Conservation (phyloP, 2,329 filamentous ascomycete species). For the Aspergillus pseudoviridinutans region DNA sequence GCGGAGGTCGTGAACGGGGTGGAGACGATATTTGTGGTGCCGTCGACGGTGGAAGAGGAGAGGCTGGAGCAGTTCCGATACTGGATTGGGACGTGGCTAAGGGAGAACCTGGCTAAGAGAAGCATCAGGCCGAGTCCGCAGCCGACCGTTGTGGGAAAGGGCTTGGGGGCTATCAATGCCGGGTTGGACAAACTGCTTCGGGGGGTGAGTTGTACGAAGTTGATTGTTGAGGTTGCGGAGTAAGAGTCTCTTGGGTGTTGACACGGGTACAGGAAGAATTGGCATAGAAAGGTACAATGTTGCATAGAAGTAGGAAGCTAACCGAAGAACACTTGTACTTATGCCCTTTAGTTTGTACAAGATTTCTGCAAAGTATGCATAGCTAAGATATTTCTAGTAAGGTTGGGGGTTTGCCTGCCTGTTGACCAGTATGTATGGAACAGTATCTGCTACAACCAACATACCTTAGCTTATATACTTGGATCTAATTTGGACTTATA, state of each 20-base stretch:
- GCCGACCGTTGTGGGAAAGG: slow-evolving; percentile 35
- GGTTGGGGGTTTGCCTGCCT: background rate
- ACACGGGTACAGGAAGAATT: no score
- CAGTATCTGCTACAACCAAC: no score
- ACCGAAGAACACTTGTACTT: no score
- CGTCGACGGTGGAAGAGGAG: slow-evolving; percentile 31
- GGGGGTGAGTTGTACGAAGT: slow-evolving; percentile 45
- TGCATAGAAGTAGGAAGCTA: no score
- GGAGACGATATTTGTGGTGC: slow-evolving; percentile 38
- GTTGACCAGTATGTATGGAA: no score
- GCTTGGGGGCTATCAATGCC: slow-evolving; percentile 35
- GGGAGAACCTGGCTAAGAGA: slow-evolving; percentile 29
- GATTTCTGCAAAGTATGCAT: no score
- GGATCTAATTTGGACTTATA: no score
- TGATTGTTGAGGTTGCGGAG: slow-evolving; percentile 39
- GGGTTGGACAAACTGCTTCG: slow-evolving; percentile 33
- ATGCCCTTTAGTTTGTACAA: no score
- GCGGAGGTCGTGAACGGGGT: slow-evolving; percentile 28
- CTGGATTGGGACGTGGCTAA: slow-evolving; percentile 40
- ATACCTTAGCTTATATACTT: no score
- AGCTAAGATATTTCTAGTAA: no score
- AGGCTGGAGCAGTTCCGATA: slow-evolving; percentile 38
- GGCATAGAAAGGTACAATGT: no score
- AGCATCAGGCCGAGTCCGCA: slow-evolving; percentile 39
- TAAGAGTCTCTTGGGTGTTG: slow-evolving; percentile 12